Evolutionary conservation across 2,329 filamentous ascomycete genomes (phyloP), one percentile per base, ranked within the genome.

Genomic region (Pseudopyricularia javanii): DNA sequence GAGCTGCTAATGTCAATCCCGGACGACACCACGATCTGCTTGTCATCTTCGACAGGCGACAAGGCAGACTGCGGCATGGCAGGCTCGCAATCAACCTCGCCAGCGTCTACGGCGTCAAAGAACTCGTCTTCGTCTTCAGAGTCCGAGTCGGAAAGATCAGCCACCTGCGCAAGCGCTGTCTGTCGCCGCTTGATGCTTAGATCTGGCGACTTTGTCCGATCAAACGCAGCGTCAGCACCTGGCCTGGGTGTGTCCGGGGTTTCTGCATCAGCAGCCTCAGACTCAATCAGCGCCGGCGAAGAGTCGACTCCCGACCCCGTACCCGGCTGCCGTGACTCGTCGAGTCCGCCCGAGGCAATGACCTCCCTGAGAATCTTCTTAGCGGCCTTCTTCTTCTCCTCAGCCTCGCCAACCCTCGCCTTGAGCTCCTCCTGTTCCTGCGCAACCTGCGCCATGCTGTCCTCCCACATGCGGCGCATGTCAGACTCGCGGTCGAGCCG

Each of bases 381-480:
- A 3, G 93, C 93, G 57, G 87, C 79, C 65, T 87, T 91, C 54
- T 90, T 81, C 74, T 95, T 97, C 63, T 86, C 80, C 66, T 97
- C 91, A 1, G 90, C 88, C 67, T 95, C 88, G 47, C 88, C 89
- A 56, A 96, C 87, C 54, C 84, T 85, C 34, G 82, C 88, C 64
- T 97, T 89, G 1, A 98, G 77, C 51, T 90, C 80, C 68, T 97
- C 93, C 61, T 98, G 93, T 66, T 98, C 93, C 53, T 82, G 83
- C 17, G 91, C 93, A n/a, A 98, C 86, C 61, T 91, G 84, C 9
- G 93, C 90, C 93, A 98, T 96, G 68, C 91, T 97, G 62, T 98
- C 93, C 69, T 98, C 93, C 93, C 93, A 98, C 82, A 98, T 88
- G 55, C 88, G 85, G 35, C 93, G 83, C 70, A 97, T 85, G 64